Base-by-base conservation (phyloP, 495 filamentous ascomycete species). In the Daldinia loculata region DNA sequence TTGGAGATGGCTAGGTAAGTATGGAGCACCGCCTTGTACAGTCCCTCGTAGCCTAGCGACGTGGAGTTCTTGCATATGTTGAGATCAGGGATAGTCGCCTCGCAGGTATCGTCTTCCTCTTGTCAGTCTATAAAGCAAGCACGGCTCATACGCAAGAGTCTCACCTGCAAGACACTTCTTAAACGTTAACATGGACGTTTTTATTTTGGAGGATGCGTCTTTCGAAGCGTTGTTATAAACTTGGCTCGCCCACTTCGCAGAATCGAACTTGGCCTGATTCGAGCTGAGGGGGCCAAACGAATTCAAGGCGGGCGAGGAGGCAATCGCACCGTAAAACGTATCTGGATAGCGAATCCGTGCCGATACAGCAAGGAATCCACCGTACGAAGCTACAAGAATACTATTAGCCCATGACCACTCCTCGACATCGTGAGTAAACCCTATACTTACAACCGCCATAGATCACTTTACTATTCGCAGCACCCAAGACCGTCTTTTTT, bases 341-440 rank as follows among this genome's bases (percentile, higher is more conserved):
- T 71, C 36, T 11, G 72, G 68, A 51, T 74, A 58, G 9, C 60
- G 72, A 22, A 74, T 59, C 4, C 72, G 72, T 9, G 72, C 72
- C 19, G 61, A 63, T 6, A 74, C 72, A 2, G 72, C 68, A 11
- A 75, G 72, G 12, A 75, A 75, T 0, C 72, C 72, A 15, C 72
- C 63, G 36, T 75, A 75, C n/a, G 72, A 75, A 63, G 70, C 70
- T 70, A 5, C 30, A 14, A 15, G 1, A 63, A 12, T 32, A 27
- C 7, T 5, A 43, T 73, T 56, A 73, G 66, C 30, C 32, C 27
- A 22, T 17, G 4, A 4, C 6, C 29, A 24, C 0, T 32, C 17
- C 3, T 17, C 17, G 1, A 26, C 5, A 7, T 15, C 6, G 24
- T 3, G n/a, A 29, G 14, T 15, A 1, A 24, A 0, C 0, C 19